These are phyloP conservation scores for Tricholoma hemisulphureum DNA, from an alignment of 768 basidiomycete genomes.

Conservation along the genomic window DNA sequence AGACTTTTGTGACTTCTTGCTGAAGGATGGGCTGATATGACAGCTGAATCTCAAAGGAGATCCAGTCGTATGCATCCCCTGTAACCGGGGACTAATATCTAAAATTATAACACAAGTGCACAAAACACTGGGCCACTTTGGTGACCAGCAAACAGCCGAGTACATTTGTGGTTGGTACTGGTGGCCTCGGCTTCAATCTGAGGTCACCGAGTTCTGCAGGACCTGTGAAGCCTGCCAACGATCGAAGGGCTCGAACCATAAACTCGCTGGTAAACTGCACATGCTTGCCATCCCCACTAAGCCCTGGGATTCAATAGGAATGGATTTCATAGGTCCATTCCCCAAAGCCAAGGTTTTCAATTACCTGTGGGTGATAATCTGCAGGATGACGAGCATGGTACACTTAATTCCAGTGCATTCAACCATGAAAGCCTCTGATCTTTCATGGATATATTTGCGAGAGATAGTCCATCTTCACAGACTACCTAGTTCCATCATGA, in stretches of 20 bases:
- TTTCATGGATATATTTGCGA: not conserved
- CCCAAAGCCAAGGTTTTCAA: not conserved
- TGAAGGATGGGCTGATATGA: not conserved
- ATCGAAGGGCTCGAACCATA: not conserved
- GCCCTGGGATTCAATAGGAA: too few species aligned
- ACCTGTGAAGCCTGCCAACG: not conserved
- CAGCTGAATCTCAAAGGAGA: not conserved
- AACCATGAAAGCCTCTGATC: not conserved
- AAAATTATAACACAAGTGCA: slow-evolving; percentile 4
- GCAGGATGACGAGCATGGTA: too few species aligned
- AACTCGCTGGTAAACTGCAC: not conserved
- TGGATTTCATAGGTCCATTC: too few species aligned
- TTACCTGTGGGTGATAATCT: not conserved
- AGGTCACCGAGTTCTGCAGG: not conserved
- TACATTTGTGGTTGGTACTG: slow-evolving; percentile 28
- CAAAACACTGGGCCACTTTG: slow-evolving; percentile 5
- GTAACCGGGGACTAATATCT: not conserved
- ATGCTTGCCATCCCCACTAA: not conserved
- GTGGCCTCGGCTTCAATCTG: slow-evolving; percentile 23
- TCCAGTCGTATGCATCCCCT: not conserved
- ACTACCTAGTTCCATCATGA: too few species aligned
- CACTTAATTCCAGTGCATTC: too few species aligned
- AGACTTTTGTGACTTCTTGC: slow-evolving; percentile 10
- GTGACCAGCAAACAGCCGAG: slow-evolving; percentile 1
- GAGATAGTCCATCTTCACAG: not conserved